These are phyloP conservation scores for Sphagnum magellanicum DNA, from an alignment of 228 moss, liverwort and hornwort genomes.

Conservation along the genomic window DNA sequence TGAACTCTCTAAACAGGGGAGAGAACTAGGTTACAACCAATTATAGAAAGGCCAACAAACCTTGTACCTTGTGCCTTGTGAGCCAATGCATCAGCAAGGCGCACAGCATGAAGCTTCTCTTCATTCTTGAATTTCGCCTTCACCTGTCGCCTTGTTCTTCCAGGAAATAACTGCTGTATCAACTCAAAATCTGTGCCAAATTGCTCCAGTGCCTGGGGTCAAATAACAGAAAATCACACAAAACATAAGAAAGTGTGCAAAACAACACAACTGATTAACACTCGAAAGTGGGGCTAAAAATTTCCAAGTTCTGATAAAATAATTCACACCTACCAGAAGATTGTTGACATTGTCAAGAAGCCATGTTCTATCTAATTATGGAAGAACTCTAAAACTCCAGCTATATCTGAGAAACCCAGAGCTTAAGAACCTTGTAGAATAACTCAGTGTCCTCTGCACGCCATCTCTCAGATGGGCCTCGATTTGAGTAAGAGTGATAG, in stretches of 20 bases:
- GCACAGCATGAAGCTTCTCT: slow-evolving; percentile 73
- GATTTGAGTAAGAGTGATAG: slow-evolving; percentile 71
- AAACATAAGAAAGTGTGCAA: neutral
- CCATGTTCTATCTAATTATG: neutral
- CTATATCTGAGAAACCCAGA: too few relatives aligned
- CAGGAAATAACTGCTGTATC: slow-evolving; percentile 88
- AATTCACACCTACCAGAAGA: neutral
- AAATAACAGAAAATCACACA: neutral
- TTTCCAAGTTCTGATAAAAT: too few relatives aligned
- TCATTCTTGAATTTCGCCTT: slow-evolving; percentile 98
- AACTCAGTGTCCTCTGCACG: slow-evolving; percentile 76
- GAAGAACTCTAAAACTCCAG: neutral
- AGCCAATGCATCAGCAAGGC: slow-evolving; percentile 76
- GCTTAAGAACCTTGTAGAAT: slow-evolving; percentile 53
- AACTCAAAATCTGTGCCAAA: slow-evolving; percentile 98
- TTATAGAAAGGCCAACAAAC: too few relatives aligned
- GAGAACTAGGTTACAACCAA: too few relatives aligned
- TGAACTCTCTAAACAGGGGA: too few relatives aligned
- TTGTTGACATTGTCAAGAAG: neutral
- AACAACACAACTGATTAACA: neutral
- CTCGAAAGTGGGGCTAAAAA: neutral
- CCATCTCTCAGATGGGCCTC: slow-evolving; percentile 79
- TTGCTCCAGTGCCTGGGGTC: slow-evolving; percentile 66
- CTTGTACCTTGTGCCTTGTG: slow-evolving; percentile 45
- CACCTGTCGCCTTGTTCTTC: slow-evolving; percentile 86